A percentile compares a stretch with the other conserved stretches of the same genome.
phyloP scores from a whole-genome alignment of 148 eudicot species.

The Rheum nobile region DNA sequence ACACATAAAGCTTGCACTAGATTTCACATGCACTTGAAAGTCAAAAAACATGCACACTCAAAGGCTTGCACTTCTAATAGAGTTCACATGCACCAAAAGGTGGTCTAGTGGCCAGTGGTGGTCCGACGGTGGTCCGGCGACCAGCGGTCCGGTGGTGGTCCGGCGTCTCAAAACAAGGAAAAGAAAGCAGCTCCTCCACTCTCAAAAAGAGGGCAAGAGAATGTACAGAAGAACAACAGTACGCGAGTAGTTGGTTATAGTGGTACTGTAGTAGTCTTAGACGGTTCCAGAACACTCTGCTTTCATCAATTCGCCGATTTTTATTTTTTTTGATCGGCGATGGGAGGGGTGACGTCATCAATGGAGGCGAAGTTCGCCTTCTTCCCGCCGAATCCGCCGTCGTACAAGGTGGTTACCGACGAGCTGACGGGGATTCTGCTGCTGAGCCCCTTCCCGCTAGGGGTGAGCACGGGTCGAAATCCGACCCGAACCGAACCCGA shows the following conservation, averaged over 20 bases:
- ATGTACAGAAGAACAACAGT: neutral
- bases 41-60: no score
- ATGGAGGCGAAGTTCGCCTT: conserved; percentile 83
- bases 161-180: neutral
- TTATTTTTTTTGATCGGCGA: neutral
- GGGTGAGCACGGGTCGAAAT: no score
- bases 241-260: neutral
- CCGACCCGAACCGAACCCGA: no score
- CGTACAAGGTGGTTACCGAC: conserved; percentile 52
- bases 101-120: no score
- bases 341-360: conserved; percentile 82
- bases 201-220: neutral
- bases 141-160: no score
- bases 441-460: conserved; percentile 42
- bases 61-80: no score
- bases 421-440: conserved; percentile 39
- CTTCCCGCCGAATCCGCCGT: conserved; percentile 74
- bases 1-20: no score
- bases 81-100: no score
- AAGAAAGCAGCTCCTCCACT: neutral
- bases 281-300: neutral
- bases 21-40: no score
- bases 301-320: neutral
- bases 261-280: neutral
- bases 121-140: no score